Evolutionary conservation across 2,329 filamentous ascomycete species (phyloP), one percentile per base, ranked within the genome.

Genomic region (Fusarium illudens): DNA sequence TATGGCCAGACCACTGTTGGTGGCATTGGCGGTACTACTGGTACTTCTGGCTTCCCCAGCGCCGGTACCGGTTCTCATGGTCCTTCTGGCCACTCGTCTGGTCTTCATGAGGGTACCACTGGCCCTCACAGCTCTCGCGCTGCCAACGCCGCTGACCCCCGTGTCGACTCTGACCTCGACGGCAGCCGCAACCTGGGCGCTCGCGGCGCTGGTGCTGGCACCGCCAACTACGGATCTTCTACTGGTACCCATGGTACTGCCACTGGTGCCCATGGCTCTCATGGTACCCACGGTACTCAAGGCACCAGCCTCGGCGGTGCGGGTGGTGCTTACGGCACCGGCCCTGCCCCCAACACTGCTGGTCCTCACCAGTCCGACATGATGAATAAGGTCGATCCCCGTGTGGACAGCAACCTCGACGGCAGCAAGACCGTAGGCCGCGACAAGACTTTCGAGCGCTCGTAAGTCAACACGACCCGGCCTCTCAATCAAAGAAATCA

Each of bases 151-250:
- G 64, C 76, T 2, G 86, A 88, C 60, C 85, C 85, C 19, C 78
- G 83, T 29, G 78, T 87, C 37, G 85, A 88, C 71, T 84, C 82
- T 6, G 84, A 88, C 72, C 78, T 82, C n/a, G 82, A 83, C 61
- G 71, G 74, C 58, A 76, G 71, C 62, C 72, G 71, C 48, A 77
- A 71, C 67, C 19, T 74, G 20, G 75, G 76, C 36, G 32, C 55
- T 10, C 58, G 58, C 36, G 52, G 60, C 27, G 63, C 55, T n/a
- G 34, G 51, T 36, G 50, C 60, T n/a, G 54, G 34, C 3, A 32
- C 48, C 9, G 33, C 48, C 39, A 27, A 44, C 22, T 27, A 44
- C 39, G 39, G 39, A 27, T 44, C 39, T 44, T 27, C 39, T 15
- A 44, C 39, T 7, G 15, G 22, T 17, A n/a, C 37, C 4, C 19